Base-by-base conservation (phyloP, 1,284 basidiomycete genomes). In the Trametes polyzona region DNA sequence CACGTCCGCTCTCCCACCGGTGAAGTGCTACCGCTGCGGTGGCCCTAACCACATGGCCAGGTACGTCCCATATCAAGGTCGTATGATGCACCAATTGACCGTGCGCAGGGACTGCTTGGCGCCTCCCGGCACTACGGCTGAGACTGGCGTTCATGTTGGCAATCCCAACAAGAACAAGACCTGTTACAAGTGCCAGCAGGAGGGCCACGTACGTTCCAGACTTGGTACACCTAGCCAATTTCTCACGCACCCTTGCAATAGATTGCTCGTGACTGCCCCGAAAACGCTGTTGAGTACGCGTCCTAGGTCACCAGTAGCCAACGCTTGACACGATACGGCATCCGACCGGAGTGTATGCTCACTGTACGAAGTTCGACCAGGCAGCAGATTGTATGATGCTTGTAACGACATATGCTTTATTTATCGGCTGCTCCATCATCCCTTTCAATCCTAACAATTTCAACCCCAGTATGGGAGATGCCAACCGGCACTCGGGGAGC, bases 121-220 rank as follows among this genome's bases (percentile, higher is more conserved):
- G 56, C 74, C 87, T 51, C 82, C 86, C 43, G 86, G 86, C 27
- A 76, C 82, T 19, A 77, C 76, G 17, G 72, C 73, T 44, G 83
- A 82, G 35, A 68, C 73, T 37, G 71, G 77, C 19, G 73, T 71
- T 23, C 74, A 60, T 26, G 58, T 63, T 46, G 65, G 61, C 32
- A 67, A 70, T 58, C 55, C 75, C 36, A 84, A 81, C 73, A 89
- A 83, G 74, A 83, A 73, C 65, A 92, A 90, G 76, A 90, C 87
- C 41, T 94, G 92, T 72, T 93, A 91, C 76, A 92, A 90, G 70
- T 94, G 92, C 69, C 87, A 91, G 69, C 84, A 88, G 71, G 87
- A 90, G 71, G 91, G 92, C 61, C 92, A 93, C 78, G 91, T 93
- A 66, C 68, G 82, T 73, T 14, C 36, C n/a, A 33, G 19, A 40